Evolutionary conservation across 495 filamentous ascomycete genomes (phyloP), one percentile per base, ranked within the genome.

Genomic region (Bathelium albidoporum): DNA sequence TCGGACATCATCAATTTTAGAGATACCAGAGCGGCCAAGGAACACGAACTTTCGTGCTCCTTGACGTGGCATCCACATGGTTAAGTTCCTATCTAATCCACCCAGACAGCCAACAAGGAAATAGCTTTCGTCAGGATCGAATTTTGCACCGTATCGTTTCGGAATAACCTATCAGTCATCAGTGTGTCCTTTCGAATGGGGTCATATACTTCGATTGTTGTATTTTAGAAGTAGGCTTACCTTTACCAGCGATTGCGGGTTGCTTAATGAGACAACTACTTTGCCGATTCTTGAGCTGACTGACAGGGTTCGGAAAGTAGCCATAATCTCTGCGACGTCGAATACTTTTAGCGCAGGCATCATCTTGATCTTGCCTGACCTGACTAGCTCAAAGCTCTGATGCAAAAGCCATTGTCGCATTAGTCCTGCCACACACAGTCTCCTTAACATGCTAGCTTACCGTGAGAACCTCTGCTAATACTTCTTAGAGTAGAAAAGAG

Each of bases 21-120:
- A n/a, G n/a, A n/a, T n/a, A n/a, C n/a, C n/a, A n/a, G n/a, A n/a
- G n/a, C n/a, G n/a, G n/a, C n/a, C n/a, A n/a, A n/a, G n/a, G n/a
- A n/a, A n/a, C n/a, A n/a, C n/a, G n/a, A n/a, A n/a, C n/a, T n/a
- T n/a, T n/a, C n/a, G n/a, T n/a, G n/a, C n/a, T n/a, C n/a, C n/a
- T n/a, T n/a, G n/a, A n/a, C n/a, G n/a, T n/a, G n/a, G n/a, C n/a
- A n/a, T n/a, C n/a, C n/a, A n/a, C n/a, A n/a, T n/a, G n/a, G n/a
- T n/a, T n/a, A n/a, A n/a, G n/a, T n/a, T n/a, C n/a, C n/a, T n/a
- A n/a, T n/a, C n/a, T n/a, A n/a, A 62, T 34, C 79, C 79, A 26
- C 79, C 79, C 10, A 77, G 65, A 49, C 79, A 78, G 16, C 79
- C 78, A 11, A 75, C 69, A 7, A 82, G 65, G 7, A 81, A 31